Percentiles rank a stretch among this genome's conserved stretches.
phyloP scores from a whole-genome alignment of 805 yeast genomes.

The Metschnikowia continentalis region DNA sequence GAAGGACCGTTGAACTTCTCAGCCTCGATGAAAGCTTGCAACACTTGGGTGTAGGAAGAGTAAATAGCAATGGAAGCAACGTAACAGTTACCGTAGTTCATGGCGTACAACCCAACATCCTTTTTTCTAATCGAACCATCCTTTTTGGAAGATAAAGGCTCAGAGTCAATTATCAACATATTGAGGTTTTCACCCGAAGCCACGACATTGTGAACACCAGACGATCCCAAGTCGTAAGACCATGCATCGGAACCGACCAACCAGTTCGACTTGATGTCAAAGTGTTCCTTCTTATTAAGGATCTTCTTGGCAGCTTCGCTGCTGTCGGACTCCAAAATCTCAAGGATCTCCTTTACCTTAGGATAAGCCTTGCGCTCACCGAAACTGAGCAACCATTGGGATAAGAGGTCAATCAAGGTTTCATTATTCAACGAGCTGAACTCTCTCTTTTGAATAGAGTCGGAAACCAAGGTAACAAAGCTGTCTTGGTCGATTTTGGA shows the following conservation, averaged over 20 bases:
- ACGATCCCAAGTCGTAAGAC: constrained; percentile 88
- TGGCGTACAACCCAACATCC: constrained; percentile 90
- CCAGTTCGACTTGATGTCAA: constrained; percentile 62
- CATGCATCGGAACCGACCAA: constrained; percentile 91
- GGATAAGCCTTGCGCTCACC: constrained; percentile 33
- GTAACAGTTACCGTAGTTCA: constrained; percentile 85
- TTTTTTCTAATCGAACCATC: constrained; percentile 63
- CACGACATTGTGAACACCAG: constrained; percentile 84
- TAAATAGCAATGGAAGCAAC: constrained; percentile 94
- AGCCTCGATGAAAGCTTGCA: constrained; percentile 89
- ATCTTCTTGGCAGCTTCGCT: constrained; percentile 43
- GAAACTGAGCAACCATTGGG: constrained; percentile 65
- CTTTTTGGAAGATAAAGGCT: constrained; percentile 49
- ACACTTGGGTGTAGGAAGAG: constrained; percentile 87
- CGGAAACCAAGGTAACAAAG: constrained; percentile 43
- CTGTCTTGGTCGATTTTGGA: constrained; percentile 47
- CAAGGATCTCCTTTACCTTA: constrained; percentile 30
- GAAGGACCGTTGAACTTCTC: constrained; percentile 87
- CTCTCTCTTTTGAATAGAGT: constrained; percentile 42
- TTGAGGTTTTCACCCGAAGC: constrained; percentile 74
- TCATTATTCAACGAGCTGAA: constrained; percentile 42
- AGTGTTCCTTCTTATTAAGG: constrained; percentile 42
- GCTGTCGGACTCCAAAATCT: constrained; percentile 37
- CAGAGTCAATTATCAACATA: constrained; percentile 82
- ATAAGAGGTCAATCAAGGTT: constrained; percentile 51